Percentiles rank a stretch among this genome's conserved stretches.
These are phyloP conservation scores for Candida vaughaniae DNA, from an alignment of 805 yeast species.

Conservation along the genomic window DNA sequence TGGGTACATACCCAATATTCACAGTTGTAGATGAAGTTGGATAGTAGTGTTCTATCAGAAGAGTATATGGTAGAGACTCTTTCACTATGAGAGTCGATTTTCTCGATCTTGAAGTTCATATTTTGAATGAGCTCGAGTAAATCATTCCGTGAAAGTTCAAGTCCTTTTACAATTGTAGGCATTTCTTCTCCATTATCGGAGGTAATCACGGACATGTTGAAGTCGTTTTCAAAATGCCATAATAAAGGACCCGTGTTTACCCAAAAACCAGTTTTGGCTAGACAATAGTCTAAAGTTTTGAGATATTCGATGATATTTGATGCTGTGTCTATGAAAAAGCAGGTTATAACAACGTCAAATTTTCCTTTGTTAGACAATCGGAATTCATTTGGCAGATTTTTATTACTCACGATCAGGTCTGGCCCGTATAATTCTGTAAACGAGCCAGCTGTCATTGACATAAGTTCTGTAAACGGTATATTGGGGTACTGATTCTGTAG, in stretches of 20 bases:
- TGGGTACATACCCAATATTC: slow-evolving; percentile 63
- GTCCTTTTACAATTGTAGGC: slow-evolving; percentile 46
- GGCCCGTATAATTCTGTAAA: slow-evolving; percentile 69
- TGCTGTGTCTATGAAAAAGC: slow-evolving; percentile 66
- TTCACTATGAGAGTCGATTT: slow-evolving; percentile 18
- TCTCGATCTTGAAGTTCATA: slow-evolving; percentile 51
- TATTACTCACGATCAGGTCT: slow-evolving; percentile 27
- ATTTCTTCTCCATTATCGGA: slow-evolving; percentile 23
- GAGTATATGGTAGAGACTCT: slow-evolving; percentile 53
- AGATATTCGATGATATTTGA: slow-evolving; percentile 58
- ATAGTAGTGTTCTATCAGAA: slow-evolving; percentile 48
- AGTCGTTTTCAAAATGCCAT: slow-evolving; percentile 69
- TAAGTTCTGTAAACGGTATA: slow-evolving; percentile 47
- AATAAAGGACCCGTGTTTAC: slow-evolving; percentile 66
- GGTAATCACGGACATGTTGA: slow-evolving; percentile 20
- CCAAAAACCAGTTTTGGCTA: slow-evolving; percentile 53
- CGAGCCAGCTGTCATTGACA: slow-evolving; percentile 75
- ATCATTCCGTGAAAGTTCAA: slow-evolving; percentile 61
- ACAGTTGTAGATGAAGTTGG: slow-evolving; percentile 58
- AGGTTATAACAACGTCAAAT: slow-evolving; percentile 51
- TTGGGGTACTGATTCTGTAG: slow-evolving; percentile 26
- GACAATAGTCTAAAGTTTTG: slow-evolving; percentile 44
- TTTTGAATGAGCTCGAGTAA: slow-evolving; percentile 43
- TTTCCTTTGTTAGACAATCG: slow-evolving; percentile 34
- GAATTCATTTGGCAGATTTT: slow-evolving; percentile 40